phyloP scores from a whole-genome alignment of 2,329 filamentous ascomycete genomes.

The Epichloe typhina region DNA sequence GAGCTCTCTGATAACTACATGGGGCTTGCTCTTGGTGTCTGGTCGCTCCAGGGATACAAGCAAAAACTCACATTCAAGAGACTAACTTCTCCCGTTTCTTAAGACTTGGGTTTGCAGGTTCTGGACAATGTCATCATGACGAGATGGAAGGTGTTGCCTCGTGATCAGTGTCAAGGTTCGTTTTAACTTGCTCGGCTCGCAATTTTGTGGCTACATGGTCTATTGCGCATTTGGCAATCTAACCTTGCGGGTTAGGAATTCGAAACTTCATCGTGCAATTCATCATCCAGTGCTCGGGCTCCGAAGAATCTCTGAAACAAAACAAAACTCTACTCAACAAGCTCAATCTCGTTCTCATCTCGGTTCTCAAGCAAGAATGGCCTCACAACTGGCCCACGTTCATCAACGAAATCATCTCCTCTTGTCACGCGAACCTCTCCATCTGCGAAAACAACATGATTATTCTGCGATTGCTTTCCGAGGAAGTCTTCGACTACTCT shows the following conservation, averaged over 20 bases:
- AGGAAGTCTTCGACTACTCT: conserved; percentile 98
- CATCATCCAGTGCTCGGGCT: conserved; percentile 85
- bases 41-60: not conserved
- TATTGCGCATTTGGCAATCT: conserved; percentile 2
- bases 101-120: conserved; percentile 88
- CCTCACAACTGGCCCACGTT: conserved; percentile 99
- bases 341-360: conserved; percentile 92
- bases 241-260: conserved; percentile 50
- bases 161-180: conserved; percentile 83
- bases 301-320: conserved; percentile 72
- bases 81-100: conserved; percentile 9
- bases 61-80: not conserved
- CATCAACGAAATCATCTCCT: conserved; percentile 98
- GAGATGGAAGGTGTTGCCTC: conserved; percentile 93
- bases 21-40: not conserved
- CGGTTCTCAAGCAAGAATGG: conserved; percentile 98
- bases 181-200: conserved; percentile 1
- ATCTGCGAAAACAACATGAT: conserved; percentile 99
- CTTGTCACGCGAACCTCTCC: conserved; percentile 86
- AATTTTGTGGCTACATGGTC: not conserved
- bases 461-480: conserved; percentile 85
- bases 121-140: conserved; percentile 98
- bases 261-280: conserved; percentile 98
- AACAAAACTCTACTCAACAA: conserved; percentile 93
- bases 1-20: not conserved